A percentile compares a stretch with the other conserved stretches of the same genome.
These are phyloP conservation scores for Hymenoscyphus fraxineus DNA, from an alignment of 2,329 filamentous ascomycete species.

Conservation along the genomic window DNA sequence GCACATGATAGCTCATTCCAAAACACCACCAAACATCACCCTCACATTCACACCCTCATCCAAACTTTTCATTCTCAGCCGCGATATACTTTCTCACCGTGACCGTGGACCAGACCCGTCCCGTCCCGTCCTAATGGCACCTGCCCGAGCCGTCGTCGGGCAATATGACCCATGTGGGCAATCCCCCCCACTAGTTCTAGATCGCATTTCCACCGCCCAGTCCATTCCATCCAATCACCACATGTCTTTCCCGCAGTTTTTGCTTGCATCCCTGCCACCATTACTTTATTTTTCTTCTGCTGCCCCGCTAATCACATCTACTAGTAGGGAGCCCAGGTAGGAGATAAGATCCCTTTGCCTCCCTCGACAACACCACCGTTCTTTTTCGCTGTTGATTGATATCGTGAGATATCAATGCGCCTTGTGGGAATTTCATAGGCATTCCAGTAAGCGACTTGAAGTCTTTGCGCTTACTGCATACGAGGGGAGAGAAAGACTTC, in stretches of 20 bases:
- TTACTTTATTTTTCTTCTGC: constrained; percentile 5
- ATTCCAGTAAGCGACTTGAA: constrained; percentile 35
- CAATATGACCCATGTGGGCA: too few species aligned
- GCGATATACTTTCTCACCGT: not conserved
- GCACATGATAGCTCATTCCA: not conserved
- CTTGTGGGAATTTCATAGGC: constrained; percentile 18
- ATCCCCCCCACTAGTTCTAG: not conserved
- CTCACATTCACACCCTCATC: not conserved
- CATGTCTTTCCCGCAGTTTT: not conserved
- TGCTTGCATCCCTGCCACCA: not conserved
- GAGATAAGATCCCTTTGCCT: not conserved
- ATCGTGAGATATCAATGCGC: constrained; percentile 14
- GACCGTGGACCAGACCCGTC: not conserved
- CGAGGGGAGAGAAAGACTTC: constrained; percentile 33
- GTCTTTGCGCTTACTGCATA: constrained; percentile 35
- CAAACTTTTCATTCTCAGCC: not conserved
- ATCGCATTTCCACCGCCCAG: not conserved
- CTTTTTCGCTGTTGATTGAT: constrained; percentile 1
- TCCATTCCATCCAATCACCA: not conserved
- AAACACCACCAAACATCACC: not conserved
- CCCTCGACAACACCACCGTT: not conserved
- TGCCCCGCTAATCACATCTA: not conserved
- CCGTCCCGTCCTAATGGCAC: not conserved
- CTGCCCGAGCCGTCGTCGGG: constrained; percentile 2
- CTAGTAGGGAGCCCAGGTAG: too few species aligned